Conservation (phyloP, 495 filamentous ascomycete genomes). For the Xylaria acuta region DNA sequence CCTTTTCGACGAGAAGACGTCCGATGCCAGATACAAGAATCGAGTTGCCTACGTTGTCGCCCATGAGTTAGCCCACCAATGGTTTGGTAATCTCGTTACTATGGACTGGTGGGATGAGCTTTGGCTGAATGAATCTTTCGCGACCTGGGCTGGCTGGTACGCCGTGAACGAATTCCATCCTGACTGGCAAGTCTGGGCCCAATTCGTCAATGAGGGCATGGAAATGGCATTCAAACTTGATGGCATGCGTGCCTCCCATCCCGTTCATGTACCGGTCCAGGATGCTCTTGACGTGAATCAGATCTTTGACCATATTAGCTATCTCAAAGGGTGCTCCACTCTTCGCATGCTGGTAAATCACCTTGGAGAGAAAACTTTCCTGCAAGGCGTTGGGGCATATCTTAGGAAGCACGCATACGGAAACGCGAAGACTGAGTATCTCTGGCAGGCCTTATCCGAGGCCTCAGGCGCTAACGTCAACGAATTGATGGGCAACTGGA, state of each 20-base stretch:
- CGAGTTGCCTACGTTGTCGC: slow-evolving; percentile 93
- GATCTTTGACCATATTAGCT: slow-evolving; percentile 95
- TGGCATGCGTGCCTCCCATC: slow-evolving; percentile 86
- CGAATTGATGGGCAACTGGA: slow-evolving; percentile 90
- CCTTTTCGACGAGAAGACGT: slow-evolving; percentile 88
- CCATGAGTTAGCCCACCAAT: slow-evolving; percentile 96
- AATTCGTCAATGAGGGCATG: slow-evolving; percentile 92
- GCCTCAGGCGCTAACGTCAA: slow-evolving; percentile 89
- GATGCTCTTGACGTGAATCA: slow-evolving; percentile 94
- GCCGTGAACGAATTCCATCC: slow-evolving; percentile 91
- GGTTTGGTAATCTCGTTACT: slow-evolving; percentile 96
- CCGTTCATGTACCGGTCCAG: slow-evolving; percentile 90
- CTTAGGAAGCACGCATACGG: slow-evolving; percentile 85
- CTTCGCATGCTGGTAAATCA: slow-evolving; percentile 93
- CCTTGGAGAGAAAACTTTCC: slow-evolving; percentile 83
- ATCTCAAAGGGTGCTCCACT: slow-evolving; percentile 92
- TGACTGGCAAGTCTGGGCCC: slow-evolving; percentile 93
- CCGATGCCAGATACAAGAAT: slow-evolving; percentile 86
- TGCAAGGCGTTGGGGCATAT: slow-evolving; percentile 86
- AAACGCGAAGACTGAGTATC: slow-evolving; percentile 92
- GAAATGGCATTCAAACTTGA: slow-evolving; percentile 91
- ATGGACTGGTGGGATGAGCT: slow-evolving; percentile 94
- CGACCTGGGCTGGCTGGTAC: slow-evolving; percentile 97
- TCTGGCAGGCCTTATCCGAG: slow-evolving; percentile 90
- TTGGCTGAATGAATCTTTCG: slow-evolving; percentile 97